Base-by-base conservation (phyloP, 768 basidiomycete genomes). In the Dentipellis fragilis region DNA sequence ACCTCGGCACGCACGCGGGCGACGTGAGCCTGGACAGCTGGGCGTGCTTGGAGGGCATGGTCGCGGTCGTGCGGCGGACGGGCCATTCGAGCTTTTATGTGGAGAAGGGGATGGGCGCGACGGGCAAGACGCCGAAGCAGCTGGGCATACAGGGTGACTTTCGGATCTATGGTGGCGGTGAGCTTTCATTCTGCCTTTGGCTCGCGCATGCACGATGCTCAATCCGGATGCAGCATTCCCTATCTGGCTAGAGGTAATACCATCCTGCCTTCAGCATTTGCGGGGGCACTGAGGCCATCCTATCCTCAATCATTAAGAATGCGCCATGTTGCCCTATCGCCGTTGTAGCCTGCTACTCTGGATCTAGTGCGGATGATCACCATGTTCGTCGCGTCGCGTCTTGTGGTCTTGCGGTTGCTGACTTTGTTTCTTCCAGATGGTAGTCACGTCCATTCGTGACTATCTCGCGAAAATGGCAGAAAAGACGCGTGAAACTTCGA, bases 81-180 rank as follows among this genome's bases (percentile, higher is more conserved):
- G 88, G 89, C 1, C 89, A 91, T 66, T 88, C 87, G 8, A 89
- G 84, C 61, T 91, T 75, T 67, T 92, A 92, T 67, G 86, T 92
- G 9, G 89, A 91, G 65, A 90, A 89, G 65, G 86, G 87, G 6
- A 89, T 89, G 81, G 80, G 79, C 49, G 89, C 89, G 3, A 85
- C 87, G 83, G 85, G 85, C 16, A 89, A 86, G 70, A 83, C 82
- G 6, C 76, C 84, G 39, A 80, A 80, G 61, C 84, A 89, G 62
- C 74, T 86, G 71, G 87, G 84, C 4, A 74, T 85, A 37, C 80
- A 84, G 54, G 76, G 75, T 14, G 84, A 89, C 54, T 73, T 78
- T 59, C 72, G 79, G 34, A 76, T 89, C 46, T 79, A 80, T 57
- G 89, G 89, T 51, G 89, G 89, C 71, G 89, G 89, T 91, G 60